Percentiles rank a stretch among this genome's conserved stretches.
These are phyloP conservation scores for Bipolaris cookei DNA, from an alignment of 2,329 filamentous ascomycete species.

Conservation along the genomic window DNA sequence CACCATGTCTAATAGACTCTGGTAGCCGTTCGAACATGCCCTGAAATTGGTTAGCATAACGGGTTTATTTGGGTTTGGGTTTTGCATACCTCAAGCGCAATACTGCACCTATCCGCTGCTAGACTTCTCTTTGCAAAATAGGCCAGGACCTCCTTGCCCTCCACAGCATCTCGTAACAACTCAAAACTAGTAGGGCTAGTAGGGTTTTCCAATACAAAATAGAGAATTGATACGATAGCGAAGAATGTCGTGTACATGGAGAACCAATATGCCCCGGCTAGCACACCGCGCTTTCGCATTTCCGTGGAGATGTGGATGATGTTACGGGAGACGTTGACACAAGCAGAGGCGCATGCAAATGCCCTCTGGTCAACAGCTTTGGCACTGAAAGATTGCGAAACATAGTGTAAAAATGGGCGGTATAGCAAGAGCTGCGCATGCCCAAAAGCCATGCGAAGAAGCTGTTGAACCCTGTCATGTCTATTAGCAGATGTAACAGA, in stretches of 20 bases:
- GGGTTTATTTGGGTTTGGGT: background rate
- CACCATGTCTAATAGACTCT: slow-evolving; percentile 64
- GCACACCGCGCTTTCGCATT: slow-evolving; percentile 74
- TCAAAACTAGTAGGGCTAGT: slow-evolving; percentile 76
- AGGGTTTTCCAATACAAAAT: slow-evolving; percentile 81
- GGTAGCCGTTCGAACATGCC: slow-evolving; percentile 84
- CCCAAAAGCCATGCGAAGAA: slow-evolving; percentile 79
- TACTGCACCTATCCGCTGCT: slow-evolving; percentile 85
- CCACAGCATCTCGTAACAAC: slow-evolving; percentile 81
- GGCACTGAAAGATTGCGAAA: slow-evolving; percentile 64
- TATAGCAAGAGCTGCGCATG: slow-evolving; percentile 85
- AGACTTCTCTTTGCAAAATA: slow-evolving; percentile 82
- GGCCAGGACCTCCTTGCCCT: slow-evolving; percentile 82
- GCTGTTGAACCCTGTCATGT: slow-evolving; percentile 65
- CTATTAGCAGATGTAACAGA: background rate
- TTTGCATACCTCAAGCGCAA: slow-evolving; percentile 71
- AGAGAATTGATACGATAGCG: slow-evolving; percentile 77
- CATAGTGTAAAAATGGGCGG: slow-evolving; percentile 82
- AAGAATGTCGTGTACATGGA: slow-evolving; percentile 85
- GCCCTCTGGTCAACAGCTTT: slow-evolving; percentile 72
- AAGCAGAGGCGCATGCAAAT: slow-evolving; percentile 75
- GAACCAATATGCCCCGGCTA: slow-evolving; percentile 88
- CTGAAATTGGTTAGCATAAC: slow-evolving; percentile 53
- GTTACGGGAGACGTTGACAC: slow-evolving; percentile 70
- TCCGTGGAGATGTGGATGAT: slow-evolving; percentile 81